Evolutionary conservation across 371 early-diverging fungal genomes (phyloP), one percentile per base, ranked within the genome.

Genomic region (Mortierella sp.): DNA sequence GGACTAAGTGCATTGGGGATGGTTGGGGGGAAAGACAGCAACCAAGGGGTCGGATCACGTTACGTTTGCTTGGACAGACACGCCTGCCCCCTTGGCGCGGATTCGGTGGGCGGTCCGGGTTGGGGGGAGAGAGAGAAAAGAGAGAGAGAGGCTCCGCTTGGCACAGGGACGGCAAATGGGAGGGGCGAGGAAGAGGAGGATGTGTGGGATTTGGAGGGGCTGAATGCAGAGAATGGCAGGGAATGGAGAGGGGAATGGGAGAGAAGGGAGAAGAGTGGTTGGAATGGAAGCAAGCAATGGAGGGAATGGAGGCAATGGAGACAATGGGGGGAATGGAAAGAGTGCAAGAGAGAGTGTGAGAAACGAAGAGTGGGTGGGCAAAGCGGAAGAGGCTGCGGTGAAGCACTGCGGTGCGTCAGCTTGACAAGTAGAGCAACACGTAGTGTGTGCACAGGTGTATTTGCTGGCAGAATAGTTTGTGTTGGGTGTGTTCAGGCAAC

Each of bases 281-380:
- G 41, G 8, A 43, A 41, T 17, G 16, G 31, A 37, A 25, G 47
- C 41, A 41, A 16, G 28, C 3, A 40, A 25, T 59, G 59, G 12
- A 22, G 21, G 22, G 5, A 41, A 16, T 8, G 24, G n/a, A 61
- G 48, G n/a, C 12, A 29, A 39, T 31, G 47, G 47, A 25, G 13
- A 21, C 19, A 54, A 44, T 39, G 54, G 24, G 27, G 37, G 50
- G 29, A 48, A 22, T 16, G 49, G 41, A 19, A 24, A 41, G 28
- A 28, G 49, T 19, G 25, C 17, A 34, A 27, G 44, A 29, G 45
- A 31, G 31, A 57, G 31, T 29, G 58, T 25, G 51, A 12, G 41
- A 31, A 29, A 17, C 17, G 28, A 21, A 34, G 27, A 14, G 25
- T 25, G 14, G 41, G 49, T 46, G 21, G 34, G 24, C 10, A 34